phyloP scores from a whole-genome alignment of 306 rosid genomes.

The Psophocarpus tetragonolobus region DNA sequence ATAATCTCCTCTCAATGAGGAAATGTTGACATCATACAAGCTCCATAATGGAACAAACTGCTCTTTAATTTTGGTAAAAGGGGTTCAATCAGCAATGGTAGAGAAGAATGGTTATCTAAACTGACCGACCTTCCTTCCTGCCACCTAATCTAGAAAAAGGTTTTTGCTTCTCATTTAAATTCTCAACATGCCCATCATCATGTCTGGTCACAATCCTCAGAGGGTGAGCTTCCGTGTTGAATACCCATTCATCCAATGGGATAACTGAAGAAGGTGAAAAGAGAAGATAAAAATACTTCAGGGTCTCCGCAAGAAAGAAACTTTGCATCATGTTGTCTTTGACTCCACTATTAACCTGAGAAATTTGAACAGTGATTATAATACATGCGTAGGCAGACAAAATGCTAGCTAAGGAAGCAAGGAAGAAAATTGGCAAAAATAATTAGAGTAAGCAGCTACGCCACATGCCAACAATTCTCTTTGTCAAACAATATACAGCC shows the following conservation, averaged over 20 bases:
- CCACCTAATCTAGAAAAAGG: slow-evolving; percentile 53
- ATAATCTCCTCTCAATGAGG: slow-evolving; percentile 14
- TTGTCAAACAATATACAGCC: not conserved
- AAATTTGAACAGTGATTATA: slow-evolving; percentile 49
- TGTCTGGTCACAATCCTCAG: slow-evolving; percentile 61
- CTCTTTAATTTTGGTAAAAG: slow-evolving; percentile 30
- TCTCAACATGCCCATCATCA: slow-evolving; percentile 39
- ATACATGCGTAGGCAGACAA: not conserved
- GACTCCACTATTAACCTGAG: slow-evolving; percentile 86
- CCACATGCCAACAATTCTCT: not conserved
- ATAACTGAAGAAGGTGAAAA: slow-evolving; percentile 90
- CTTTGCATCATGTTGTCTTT: slow-evolving; percentile 98
- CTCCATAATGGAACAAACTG: slow-evolving; percentile 31
- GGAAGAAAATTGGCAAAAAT: not conserved
- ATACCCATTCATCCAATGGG: slow-evolving; percentile 93
- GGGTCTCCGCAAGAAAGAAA: slow-evolving; percentile 97
- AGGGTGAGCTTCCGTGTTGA: slow-evolving; percentile 98
- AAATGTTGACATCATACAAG: slow-evolving; percentile 34
- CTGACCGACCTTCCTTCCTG: slow-evolving; percentile 84
- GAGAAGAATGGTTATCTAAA: slow-evolving; percentile 27
- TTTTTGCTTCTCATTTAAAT: slow-evolving; percentile 43
- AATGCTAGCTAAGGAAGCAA: slow-evolving; percentile 13
- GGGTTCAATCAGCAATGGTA: slow-evolving; percentile 39
- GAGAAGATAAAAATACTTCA: slow-evolving; percentile 93
- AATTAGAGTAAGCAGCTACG: not conserved